phyloP scores from a whole-genome alignment of 2,329 filamentous ascomycete species.

The Microsporum canis region DNA sequence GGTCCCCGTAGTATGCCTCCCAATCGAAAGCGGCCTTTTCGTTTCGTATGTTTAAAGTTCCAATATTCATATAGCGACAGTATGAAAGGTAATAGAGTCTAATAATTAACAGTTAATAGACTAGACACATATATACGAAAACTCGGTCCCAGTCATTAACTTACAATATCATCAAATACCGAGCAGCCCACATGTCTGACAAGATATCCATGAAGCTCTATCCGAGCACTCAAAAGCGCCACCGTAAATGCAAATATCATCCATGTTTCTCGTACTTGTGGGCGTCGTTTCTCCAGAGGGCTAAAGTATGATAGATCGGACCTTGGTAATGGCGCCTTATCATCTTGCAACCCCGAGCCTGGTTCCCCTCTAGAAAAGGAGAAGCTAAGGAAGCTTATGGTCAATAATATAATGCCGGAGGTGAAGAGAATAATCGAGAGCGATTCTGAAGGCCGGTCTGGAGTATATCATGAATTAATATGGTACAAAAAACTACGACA shows the following conservation, averaged over 20 bases:
- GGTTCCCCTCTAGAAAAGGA: conserved; percentile 14
- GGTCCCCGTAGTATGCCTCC: conserved; percentile 12
- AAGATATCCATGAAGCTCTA: conserved; percentile 33
- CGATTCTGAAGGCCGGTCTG: conserved; percentile 39
- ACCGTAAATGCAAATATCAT: conserved; percentile 17
- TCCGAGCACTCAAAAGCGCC: conserved; percentile 21
- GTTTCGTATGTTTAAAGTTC: conserved; percentile 21
- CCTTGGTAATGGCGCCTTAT: background rate
- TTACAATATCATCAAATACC: conserved; percentile 25
- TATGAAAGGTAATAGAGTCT: conserved; percentile 33
- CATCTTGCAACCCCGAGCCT: background rate
- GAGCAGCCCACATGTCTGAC: conserved; percentile 36
- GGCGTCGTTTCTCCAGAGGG: conserved; percentile 9
- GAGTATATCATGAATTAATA: background rate
- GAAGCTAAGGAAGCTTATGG: conserved; percentile 25
- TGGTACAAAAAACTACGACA: background rate
- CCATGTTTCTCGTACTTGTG: conserved; percentile 17
- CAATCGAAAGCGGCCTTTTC: conserved; percentile 14
- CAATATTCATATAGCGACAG: conserved; percentile 34
- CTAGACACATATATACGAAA: background rate
- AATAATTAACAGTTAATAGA: conserved; percentile 6
- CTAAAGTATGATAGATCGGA: background rate
- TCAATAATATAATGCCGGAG: conserved; percentile 29
- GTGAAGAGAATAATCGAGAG: conserved; percentile 32
- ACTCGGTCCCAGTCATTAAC: conserved; percentile 8